Base-by-base conservation (phyloP, 441 rosid species). In the Metrosideros polymorpha region DNA sequence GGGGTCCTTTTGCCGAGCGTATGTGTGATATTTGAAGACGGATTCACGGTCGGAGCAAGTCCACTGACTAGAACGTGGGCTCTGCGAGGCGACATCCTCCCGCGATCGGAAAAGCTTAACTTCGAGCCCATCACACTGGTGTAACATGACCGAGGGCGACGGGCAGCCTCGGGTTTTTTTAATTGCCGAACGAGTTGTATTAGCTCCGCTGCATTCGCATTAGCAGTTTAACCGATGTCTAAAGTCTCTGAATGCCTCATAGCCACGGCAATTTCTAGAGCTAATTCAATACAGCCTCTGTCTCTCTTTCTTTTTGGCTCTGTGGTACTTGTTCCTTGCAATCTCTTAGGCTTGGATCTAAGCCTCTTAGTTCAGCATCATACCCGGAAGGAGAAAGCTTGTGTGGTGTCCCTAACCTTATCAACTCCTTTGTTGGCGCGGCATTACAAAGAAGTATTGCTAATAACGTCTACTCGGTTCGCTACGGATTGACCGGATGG, bases 391-490 rank as follows among this genome's bases (percentile, higher is more conserved):
- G 30, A 27, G 15, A 56, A 56, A 56, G 5, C 30, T 56, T 12
- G 29, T 5, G 12, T 25, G 30, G 30, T n/a, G 6, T 71, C n/a
- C 1, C 47, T 12, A 43, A 27, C n/a, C 49, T 61, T 61, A 29
- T 1, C 39, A n/a, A n/a, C n/a, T n/a, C n/a, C n/a, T n/a, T n/a
- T n/a, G n/a, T n/a, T n/a, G n/a, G n/a, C n/a, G n/a, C n/a, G n/a
- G n/a, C n/a, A n/a, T n/a, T n/a, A n/a, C n/a, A n/a, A n/a, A n/a
- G n/a, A n/a, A n/a, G n/a, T n/a, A n/a, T n/a, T n/a, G n/a, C n/a
- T n/a, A n/a, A n/a, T 0, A 0, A 1, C 27, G 19, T 2, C 27
- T 32, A 18, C 14, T 2, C 14, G 1, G 24, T 63, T 9, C 7
- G 1, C 0, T 0, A 22, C 18, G 25, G 43, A 30, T 15, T 3